These are phyloP conservation scores for Chaetomiaceae sp. DNA, from an alignment of 2,329 filamentous ascomycete genomes.

Conservation along the genomic window DNA sequence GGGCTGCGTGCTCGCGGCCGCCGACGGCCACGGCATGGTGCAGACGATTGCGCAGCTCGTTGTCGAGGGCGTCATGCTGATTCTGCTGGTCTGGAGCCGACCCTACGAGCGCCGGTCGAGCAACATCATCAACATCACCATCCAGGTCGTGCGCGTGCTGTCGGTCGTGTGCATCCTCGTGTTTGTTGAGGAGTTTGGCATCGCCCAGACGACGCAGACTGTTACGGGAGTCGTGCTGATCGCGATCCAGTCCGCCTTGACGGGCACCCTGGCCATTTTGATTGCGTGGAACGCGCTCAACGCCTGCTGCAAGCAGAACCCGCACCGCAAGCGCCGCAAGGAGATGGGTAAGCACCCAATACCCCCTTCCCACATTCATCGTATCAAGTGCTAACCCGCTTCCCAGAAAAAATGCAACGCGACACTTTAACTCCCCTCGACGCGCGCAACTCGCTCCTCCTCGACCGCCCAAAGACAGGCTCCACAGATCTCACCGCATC, in stretches of 20 bases:
- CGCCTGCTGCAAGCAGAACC: slow-evolving; percentile 79
- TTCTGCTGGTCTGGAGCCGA: slow-evolving; percentile 74
- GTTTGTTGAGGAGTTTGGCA: slow-evolving; percentile 88
- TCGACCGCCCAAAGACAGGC: slow-evolving; percentile 47
- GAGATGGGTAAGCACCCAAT: slow-evolving; percentile 65
- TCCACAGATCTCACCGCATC: slow-evolving; percentile 35
- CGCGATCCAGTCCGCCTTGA: slow-evolving; percentile 81
- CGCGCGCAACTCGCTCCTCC: slow-evolving; percentile 79
- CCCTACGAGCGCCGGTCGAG: slow-evolving; percentile 83
- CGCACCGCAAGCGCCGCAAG: slow-evolving; percentile 82
- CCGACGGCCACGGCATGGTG: slow-evolving; percentile 76
- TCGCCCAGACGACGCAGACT: slow-evolving; percentile 88
- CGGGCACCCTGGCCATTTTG: slow-evolving; percentile 76
- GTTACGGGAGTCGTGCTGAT: slow-evolving; percentile 91
- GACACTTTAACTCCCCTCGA: slow-evolving; percentile 84
- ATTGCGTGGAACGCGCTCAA: slow-evolving; percentile 87
- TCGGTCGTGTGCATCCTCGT: slow-evolving; percentile 86
- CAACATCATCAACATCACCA: slow-evolving; percentile 90
- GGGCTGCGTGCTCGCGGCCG: slow-evolving; percentile 78
- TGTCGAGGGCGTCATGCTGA: slow-evolving; percentile 75
- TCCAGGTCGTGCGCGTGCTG: slow-evolving; percentile 82
- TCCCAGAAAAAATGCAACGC: slow-evolving; percentile 65
- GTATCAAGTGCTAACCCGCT: neutral
- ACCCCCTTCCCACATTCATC: neutral
- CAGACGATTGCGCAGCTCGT: slow-evolving; percentile 77